Base-by-base conservation (phyloP, 306 rosid genomes). In the Cajanus cajan region DNA sequence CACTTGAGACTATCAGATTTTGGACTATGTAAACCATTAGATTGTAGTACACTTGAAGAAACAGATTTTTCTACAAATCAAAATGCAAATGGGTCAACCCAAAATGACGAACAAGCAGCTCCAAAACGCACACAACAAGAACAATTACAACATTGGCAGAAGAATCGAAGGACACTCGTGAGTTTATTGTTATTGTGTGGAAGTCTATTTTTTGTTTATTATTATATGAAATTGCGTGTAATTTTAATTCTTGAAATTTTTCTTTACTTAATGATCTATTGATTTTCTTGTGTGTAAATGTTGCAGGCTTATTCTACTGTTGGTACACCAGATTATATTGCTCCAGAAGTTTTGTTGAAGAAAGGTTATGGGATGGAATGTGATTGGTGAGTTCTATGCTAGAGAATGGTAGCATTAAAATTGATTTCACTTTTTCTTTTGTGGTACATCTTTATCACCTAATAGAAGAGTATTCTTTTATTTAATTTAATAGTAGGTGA, bases 331-430 rank as follows among this genome's bases (percentile, higher is more conserved):
- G 99, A 95, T 82, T 95, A 95, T 80, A 95, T 95, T 85, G 99
- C 99, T 86, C 99, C 99, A 51, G 98, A 95, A 87, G 99, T 95
- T 89, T 71, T 95, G 54, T 79, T 95, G 89, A 95, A 95, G 86
- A 95, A 95, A 85, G 99, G 99, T 64, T 95, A 95, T 51, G 98
- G 86, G 21, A 85, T 95, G 99, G 99, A 95, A 86, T 95, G 99
- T 79, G 99, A 93, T 86, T 95, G 99, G 99, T 93, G 80, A 86
- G 92, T 87, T 71, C 6, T 52, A 2, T 15, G 66, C 12, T 6
- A 5, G 6, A 2, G 21, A 6, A 59, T 28, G 40, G n/a, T 25
- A 24, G 1, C 11, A 25, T 73, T 73, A 34, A 72, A 57, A 31
- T 41, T 55, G n/a, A 34, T 67, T 77, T 10, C 58, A 66, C 48